Base-by-base conservation (phyloP, 305 asterid species). In the Solanum chacoense region DNA sequence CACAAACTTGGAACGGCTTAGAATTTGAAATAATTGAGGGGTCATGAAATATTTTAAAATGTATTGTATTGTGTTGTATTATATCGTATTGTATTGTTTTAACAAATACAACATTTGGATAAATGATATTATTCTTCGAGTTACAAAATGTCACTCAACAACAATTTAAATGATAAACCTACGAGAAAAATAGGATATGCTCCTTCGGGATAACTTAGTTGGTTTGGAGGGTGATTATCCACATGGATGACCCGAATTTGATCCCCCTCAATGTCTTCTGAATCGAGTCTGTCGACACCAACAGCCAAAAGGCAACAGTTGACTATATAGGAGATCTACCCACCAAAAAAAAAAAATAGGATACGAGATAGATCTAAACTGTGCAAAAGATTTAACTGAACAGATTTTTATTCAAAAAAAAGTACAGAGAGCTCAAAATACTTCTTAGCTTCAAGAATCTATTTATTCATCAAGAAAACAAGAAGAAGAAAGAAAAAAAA, bases 171-270 rank as follows among this genome's bases (percentile, higher is more conserved):
- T 20, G 69, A 55, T 18, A 55, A 55, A 55, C 0, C 4, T 20
- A 59, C 0, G 2, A 59, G 26, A 59, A 59, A 55, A 59, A 59
- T 0, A 59, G 69, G 2, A 20, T 59, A 20, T 1, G 2, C 5
- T 55, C 24, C 67, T 55, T 55, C 67, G 1, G 4, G 0, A 55
- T 18, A 2, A 18, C 24, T 18, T 0, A 18, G 4, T 55, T 7
- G 24, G 0, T 18, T 18, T 55, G 67, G 67, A 55, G 67, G 67
- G 67, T 55, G 67, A 0, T 55, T 55, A 55, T 18, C 24, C 1
- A 1, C 11, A 55, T 0, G 0, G 1, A 55, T 55, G 0, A 55
- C 11, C 11, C 4, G 0, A 0, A 55, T 0, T 55, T 0, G 24
- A 55, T 55, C 2, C 4, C n/a, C 24, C 0, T 18, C 24, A 55